Evolutionary conservation across 2,329 filamentous ascomycete genomes (phyloP), one percentile per base, ranked within the genome.

Genomic region (Balansia obtecta): DNA sequence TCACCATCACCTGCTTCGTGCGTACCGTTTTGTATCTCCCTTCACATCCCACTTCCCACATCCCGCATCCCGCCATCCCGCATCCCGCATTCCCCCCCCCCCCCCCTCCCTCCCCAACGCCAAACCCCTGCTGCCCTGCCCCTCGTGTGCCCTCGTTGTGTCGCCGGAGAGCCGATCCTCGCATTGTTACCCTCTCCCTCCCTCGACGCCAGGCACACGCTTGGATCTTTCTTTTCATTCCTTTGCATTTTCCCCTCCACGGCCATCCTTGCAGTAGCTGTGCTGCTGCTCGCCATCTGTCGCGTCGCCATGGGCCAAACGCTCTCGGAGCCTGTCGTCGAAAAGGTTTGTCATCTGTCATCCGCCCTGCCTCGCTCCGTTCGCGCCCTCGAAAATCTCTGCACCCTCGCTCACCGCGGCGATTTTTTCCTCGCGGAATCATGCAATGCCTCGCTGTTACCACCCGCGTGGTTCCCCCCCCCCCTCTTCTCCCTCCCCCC

Each of bases 241-340:
- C n/a, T 48, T 46, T 45, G 51, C 46, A 37, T 45, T 42, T 45
- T 46, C 52, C 52, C 46, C 51, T 47, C 50, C 50, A 48, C 50
- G 50, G 54, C 52, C 53, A 46, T 50, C 51, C 56, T 57, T 54
- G 55, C 55, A 57, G 50, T 56, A 60, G 58, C 58, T 55, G 41
- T 54, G 57, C 56, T 59, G 49, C 55, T 55, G 50, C 57, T 59
- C 55, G 57, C 54, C 57, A 57, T 59, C 53, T 53, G 58, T 50
- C 64, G 58, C 57, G 58, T 50, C 64, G 58, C 57, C 72, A 98
- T 98, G 93, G 93, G 93, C 80, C 93, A 98, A 79, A 98, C 93
- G 71, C 84, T 98, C 67, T 97, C 91, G 65, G 93, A 98, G 78
- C 93, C 93, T 64, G 90, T 98, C 65, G 86, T 95, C 70, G 93